phyloP scores from a whole-genome alignment of 2,329 filamentous ascomycete species.

The Colletotrichum camelliae region DNA sequence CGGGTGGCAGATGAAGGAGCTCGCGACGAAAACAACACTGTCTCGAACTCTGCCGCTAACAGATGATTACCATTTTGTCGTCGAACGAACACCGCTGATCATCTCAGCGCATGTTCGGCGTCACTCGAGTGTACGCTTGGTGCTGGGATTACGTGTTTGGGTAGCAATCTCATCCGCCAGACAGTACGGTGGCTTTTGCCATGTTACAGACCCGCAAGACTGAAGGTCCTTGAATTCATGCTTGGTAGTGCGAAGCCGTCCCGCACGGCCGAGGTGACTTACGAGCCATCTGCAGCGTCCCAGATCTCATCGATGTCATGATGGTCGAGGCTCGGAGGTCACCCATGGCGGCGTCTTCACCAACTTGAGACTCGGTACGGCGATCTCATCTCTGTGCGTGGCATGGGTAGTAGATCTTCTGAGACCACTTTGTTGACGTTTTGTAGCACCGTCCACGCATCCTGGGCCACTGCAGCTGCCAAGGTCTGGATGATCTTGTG shows the following conservation, averaged over 20 bases:
- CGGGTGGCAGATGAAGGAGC: background rate
- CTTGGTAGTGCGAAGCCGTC: background rate
- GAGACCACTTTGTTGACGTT: background rate
- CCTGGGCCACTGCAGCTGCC: background rate
- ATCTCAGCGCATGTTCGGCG: background rate
- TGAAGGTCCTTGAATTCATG: background rate
- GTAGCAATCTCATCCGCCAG: background rate
- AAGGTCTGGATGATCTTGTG: background rate
- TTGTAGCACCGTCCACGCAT: background rate
- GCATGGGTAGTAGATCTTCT: background rate
- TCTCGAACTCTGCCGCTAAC: background rate
- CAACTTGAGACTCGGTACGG: background rate
- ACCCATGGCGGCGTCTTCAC: background rate
- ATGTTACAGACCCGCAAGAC: background rate
- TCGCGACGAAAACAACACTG: background rate
- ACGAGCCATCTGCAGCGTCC: background rate
- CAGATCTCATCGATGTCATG: background rate
- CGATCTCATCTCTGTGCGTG: background rate
- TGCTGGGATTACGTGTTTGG: background rate
- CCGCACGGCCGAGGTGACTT: background rate
- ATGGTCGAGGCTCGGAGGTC: background rate
- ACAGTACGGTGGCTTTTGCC: background rate
- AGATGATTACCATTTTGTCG: background rate
- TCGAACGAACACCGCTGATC: background rate
- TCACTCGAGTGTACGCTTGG: background rate